Percentiles rank a stretch among this genome's conserved stretches.
These are phyloP conservation scores for Conoideocrella luteorostrata DNA, from an alignment of 2,329 filamentous ascomycete genomes.

Conservation along the genomic window DNA sequence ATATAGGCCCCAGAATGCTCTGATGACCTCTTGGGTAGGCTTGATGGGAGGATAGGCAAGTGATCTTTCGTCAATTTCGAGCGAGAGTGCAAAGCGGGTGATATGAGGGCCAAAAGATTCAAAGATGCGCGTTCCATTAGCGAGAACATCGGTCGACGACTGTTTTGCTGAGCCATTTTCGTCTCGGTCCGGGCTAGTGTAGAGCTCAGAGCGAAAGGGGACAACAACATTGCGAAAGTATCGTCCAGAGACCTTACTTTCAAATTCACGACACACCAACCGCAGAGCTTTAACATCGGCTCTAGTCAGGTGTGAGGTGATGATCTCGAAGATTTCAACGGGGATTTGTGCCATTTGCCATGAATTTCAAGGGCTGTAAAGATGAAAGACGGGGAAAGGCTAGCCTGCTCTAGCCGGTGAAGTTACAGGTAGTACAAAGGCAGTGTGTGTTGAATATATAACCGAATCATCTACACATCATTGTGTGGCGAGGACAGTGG, in stretches of 20 bases:
- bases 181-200: constrained; percentile 29
- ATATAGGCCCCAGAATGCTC: constrained; percentile 58
- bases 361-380: neutral
- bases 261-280: constrained; percentile 52
- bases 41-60: constrained; percentile 49
- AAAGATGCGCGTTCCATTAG: constrained; percentile 54
- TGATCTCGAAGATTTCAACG: constrained; percentile 54
- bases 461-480: no score
- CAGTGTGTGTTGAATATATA: no score
- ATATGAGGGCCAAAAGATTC: constrained; percentile 55
- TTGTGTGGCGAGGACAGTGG: no score
- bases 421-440: no score
- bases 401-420: no score
- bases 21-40: constrained; percentile 44
- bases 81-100: constrained; percentile 57
- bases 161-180: constrained; percentile 15
- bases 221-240: constrained; percentile 60
- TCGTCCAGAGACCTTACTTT: constrained; percentile 47
- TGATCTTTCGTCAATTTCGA: constrained; percentile 55
- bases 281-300: constrained; percentile 55
- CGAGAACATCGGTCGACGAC: constrained; percentile 20
- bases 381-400: neutral
- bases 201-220: constrained; percentile 59
- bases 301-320: constrained; percentile 48
- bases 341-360: constrained; percentile 40